Evolutionary conservation across 1,284 basidiomycete genomes (phyloP), one percentile per base, ranked within the genome.

Genomic region (Ceratobasidium papillatum): DNA sequence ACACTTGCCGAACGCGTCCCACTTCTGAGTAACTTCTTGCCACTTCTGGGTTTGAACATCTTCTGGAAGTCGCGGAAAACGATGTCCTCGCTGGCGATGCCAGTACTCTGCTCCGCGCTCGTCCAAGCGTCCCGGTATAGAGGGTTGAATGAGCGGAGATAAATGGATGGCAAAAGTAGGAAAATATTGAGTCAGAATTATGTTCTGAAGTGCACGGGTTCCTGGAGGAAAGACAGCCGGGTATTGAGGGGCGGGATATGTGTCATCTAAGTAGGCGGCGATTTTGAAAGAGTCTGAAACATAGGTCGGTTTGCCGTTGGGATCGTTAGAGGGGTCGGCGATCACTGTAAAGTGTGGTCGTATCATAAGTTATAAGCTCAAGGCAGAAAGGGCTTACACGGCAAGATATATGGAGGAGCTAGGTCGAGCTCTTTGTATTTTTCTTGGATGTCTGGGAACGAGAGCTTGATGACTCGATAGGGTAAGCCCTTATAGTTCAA

Each of bases 401-500:
- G 66, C 3, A 71, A 19, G 2, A 41, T 71, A n/a, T 71, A 71
- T 3, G 54, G 30, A 9, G 66, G 56, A 17, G 66, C 34, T 12
- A 71, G 1, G 0, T 75, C 77, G n/a, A 77, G 73, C 11, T 56
- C 54, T 30, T 75, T 72, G 8, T 77, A 61, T n/a, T 63, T 77
- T 11, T 59, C 56, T 52, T 77, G 74, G 41, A 78, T 78, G n/a
- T 79, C 78, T 0, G 77, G 75, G 43, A 75, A 78, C 47, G 75
- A 66, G n/a, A 79, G 54, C 64, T 73, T 78, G 19, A 74, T 69
- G 47, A 77, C 78, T 14, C 71, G 65, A 76, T 79, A 79, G 14
- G 77, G 75, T 22, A 79, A 73, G 5, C 75, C 62, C 38, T 78
- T 79, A 54, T 77, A 78, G 71, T 79, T 79, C 7, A 78, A 74